A percentile compares a stretch with the other conserved stretches of the same genome.
Conservation (phyloP, 345 rosid species). For the thale cress (Arabidopsis thaliana) region DNA sequence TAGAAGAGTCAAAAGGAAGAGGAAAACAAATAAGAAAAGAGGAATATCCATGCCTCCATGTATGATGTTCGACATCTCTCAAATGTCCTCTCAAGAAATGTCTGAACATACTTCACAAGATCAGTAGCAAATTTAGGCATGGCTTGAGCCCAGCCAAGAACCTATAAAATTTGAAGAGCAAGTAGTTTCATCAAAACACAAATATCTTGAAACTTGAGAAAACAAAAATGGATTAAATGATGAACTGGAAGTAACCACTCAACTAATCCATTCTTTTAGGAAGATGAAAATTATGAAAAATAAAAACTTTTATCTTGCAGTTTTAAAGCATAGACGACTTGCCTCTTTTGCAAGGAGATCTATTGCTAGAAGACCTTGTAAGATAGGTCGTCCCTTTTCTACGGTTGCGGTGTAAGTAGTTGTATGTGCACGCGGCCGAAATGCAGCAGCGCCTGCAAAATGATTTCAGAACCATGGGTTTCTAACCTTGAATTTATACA, state of each 20-base stretch:
- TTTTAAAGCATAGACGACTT: conserved; percentile 45
- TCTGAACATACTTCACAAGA: conserved; percentile 90
- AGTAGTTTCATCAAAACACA: conserved; percentile 27
- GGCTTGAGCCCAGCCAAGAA: conserved; percentile 99
- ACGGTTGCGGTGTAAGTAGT: conserved; percentile 63
- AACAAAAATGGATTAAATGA: conserved; percentile 6
- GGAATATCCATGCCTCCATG: conserved; percentile 71
- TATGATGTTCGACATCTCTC: conserved; percentile 98
- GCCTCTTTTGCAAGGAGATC: conserved; percentile 97
- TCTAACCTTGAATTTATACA: conserved; percentile 25
- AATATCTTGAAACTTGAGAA: conserved; percentile 16
- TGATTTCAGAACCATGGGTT: conserved; percentile 28
- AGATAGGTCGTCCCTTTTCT: conserved; percentile 97
- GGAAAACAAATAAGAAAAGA: conserved; percentile 28
- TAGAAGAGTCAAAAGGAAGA: conserved; percentile 22
- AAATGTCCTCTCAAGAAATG: conserved; percentile 95
- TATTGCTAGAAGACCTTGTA: conserved; percentile 96
- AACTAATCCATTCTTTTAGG: conserved; percentile 10
- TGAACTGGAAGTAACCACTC: conserved; percentile 11
- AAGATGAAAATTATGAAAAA: conserved; percentile 15
- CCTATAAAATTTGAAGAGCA: conserved; percentile 53
- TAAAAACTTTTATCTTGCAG: conserved; percentile 34
- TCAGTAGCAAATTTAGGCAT: conserved; percentile 98
- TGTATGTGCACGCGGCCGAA: conserved; percentile 86
- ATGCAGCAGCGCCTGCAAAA: conserved; percentile 93